These are phyloP conservation scores for Curvularia spicifera DNA, from an alignment of 2,329 filamentous ascomycete genomes.

Conservation along the genomic window DNA sequence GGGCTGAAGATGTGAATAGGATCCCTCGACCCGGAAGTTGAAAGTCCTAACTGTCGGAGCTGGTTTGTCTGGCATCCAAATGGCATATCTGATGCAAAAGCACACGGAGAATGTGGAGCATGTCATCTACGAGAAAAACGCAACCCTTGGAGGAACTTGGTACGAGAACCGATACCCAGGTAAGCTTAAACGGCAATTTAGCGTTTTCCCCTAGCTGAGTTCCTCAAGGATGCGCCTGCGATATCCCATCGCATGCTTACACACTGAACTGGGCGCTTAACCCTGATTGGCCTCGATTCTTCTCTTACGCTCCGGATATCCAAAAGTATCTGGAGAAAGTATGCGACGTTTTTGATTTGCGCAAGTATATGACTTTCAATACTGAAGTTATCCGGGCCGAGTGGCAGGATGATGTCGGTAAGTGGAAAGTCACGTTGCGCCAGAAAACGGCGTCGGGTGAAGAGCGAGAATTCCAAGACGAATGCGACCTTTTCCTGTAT, in stretches of 20 bases:
- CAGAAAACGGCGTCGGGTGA: slow-evolving; percentile 47
- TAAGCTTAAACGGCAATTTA: neutral
- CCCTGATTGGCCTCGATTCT: slow-evolving; percentile 57
- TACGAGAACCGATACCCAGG: slow-evolving; percentile 52
- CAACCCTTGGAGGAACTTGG: slow-evolving; percentile 55
- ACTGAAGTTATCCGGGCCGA: slow-evolving; percentile 56
- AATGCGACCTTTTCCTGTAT: slow-evolving; percentile 54
- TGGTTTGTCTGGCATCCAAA: slow-evolving; percentile 56
- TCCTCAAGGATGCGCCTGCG: slow-evolving; percentile 49
- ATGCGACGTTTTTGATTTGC: slow-evolving; percentile 56
- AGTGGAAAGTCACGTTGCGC: slow-evolving; percentile 59
- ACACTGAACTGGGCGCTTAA: slow-evolving; percentile 55
- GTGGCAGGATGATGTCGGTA: slow-evolving; percentile 58
- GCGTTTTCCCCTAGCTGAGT: neutral
- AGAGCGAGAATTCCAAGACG: slow-evolving; percentile 51
- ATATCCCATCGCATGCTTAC: slow-evolving; percentile 56
- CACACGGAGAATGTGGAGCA: slow-evolving; percentile 53
- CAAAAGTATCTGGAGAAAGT: slow-evolving; percentile 58
- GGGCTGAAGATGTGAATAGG: slow-evolving; percentile 6
- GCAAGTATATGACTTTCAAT: slow-evolving; percentile 61
- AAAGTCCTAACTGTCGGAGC: slow-evolving; percentile 58
- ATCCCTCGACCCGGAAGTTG: slow-evolving; percentile 43
- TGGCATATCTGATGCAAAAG: slow-evolving; percentile 58
- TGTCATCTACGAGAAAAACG: slow-evolving; percentile 58
- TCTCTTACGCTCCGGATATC: slow-evolving; percentile 56